A percentile compares a stretch with the other conserved stretches of the same genome.
Conservation (phyloP, 2,329 filamentous ascomycete species). For the Beauveria asiatica region DNA sequence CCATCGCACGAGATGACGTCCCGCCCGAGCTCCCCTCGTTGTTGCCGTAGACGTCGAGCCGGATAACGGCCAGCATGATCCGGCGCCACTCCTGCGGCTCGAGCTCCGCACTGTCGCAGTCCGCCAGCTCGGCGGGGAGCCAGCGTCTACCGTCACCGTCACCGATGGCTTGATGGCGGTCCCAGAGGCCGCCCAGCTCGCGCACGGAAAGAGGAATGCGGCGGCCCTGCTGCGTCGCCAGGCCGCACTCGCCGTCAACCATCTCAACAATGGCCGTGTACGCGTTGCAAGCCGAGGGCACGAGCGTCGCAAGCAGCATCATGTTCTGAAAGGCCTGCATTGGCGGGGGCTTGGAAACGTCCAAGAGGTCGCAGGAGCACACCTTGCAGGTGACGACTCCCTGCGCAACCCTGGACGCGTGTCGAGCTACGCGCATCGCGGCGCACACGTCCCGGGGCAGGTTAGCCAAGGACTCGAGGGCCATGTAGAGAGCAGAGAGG, state of each 20-base stretch:
- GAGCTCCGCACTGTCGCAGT: constrained; percentile 37
- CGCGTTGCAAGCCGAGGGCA: constrained; percentile 49
- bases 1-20: constrained; percentile 20
- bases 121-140: constrained; percentile 20
- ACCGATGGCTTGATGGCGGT: constrained; percentile 18
- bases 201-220: constrained; percentile 36
- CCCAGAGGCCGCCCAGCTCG: constrained; percentile 43
- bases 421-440: constrained; percentile 40
- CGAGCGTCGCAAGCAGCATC: constrained; percentile 49
- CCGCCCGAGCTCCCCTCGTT: constrained; percentile 15
- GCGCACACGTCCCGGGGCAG: constrained; percentile 36
- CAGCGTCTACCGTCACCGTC: constrained; percentile 7
- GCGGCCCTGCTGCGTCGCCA: constrained; percentile 33
- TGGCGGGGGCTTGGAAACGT: constrained; percentile 27
- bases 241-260: constrained; percentile 42
- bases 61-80: constrained; percentile 44
- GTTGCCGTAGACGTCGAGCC: constrained; percentile 49
- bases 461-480: constrained; percentile 40
- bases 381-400: constrained; percentile 41
- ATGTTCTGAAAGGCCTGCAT: constrained; percentile 48
- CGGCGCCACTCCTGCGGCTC: constrained; percentile 46
- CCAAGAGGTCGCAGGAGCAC: constrained; percentile 34
- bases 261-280: constrained; percentile 47
- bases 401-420: constrained; percentile 40
- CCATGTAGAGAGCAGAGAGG: constrained; percentile 39